phyloP scores from a whole-genome alignment of 305 asterid species.

The Rubia peregrina region DNA sequence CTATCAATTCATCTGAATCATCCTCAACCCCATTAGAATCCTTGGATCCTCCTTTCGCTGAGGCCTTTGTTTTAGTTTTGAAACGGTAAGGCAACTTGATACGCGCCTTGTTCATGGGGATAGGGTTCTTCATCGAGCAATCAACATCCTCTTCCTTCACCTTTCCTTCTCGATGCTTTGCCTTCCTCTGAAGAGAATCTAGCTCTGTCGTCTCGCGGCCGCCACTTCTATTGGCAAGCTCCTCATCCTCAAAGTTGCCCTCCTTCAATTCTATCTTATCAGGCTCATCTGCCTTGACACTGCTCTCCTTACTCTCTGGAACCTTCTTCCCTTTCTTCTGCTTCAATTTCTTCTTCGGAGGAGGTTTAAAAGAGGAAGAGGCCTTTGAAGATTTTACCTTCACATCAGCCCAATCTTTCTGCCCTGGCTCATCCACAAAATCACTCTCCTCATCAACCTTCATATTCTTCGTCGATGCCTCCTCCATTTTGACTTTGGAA shows the following conservation, averaged over 20 bases:
- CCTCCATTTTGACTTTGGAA: not conserved
- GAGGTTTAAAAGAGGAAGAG: no score
- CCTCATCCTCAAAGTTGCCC: not conserved
- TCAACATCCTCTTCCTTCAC: slow-evolving; percentile 15
- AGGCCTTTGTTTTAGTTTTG: not conserved
- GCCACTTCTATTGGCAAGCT: not conserved
- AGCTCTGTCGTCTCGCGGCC: not conserved
- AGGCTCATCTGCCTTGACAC: no score
- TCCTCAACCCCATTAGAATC: slow-evolving; percentile 5
- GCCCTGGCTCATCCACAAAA: slow-evolving; percentile 17
- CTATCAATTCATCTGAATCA: slow-evolving; percentile 24
- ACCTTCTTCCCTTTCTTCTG: no score
- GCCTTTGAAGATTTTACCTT: no score
- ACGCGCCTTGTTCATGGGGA: slow-evolving; percentile 34
- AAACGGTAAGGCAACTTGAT: slow-evolving; percentile 53
- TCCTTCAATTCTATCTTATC: not conserved
- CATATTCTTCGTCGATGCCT: not conserved
- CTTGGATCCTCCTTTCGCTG: not conserved
- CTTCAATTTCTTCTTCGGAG: no score
- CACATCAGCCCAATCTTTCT: no score
- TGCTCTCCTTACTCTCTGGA: no score
- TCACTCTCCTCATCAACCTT: slow-evolving; percentile 9
- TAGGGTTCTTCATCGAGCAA: slow-evolving; percentile 33
- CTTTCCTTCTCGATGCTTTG: slow-evolving; percentile 3
- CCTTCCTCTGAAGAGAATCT: not conserved